Evolutionary conservation across 768 basidiomycete species (phyloP).

Genomic region (Termitomyces sp.): DNA sequence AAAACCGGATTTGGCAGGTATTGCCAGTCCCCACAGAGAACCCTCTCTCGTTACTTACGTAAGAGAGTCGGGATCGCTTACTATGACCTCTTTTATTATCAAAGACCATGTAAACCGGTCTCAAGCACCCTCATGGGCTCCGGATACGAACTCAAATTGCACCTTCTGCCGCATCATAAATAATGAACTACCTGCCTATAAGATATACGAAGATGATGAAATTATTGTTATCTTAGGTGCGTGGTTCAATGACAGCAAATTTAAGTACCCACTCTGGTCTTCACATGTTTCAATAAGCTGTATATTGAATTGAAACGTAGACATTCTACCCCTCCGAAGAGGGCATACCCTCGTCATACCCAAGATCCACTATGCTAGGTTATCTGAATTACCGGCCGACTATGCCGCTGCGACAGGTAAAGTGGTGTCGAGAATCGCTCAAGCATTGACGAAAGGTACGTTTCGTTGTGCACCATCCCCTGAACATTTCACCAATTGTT

Average conservation of each 20-base stretch:
- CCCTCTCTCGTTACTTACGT: too few species aligned
- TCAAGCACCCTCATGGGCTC: slow-evolving; percentile 45
- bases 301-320: slow-evolving; percentile 28
- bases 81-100: slow-evolving; percentile 76
- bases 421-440: slow-evolving; percentile 58
- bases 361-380: slow-evolving; percentile 55
- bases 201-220: slow-evolving; percentile 58
- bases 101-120: slow-evolving; percentile 51
- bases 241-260: slow-evolving; percentile 3
- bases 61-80: background rate
- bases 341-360: slow-evolving; percentile 74
- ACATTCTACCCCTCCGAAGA: slow-evolving; percentile 62
- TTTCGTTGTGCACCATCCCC: background rate
- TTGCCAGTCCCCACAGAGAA: too few species aligned
- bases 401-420: slow-evolving; percentile 56
- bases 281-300: background rate
- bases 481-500: slow-evolving; percentile 6
- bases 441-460: slow-evolving; percentile 59
- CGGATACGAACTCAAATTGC: slow-evolving; percentile 41
- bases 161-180: slow-evolving; percentile 66
- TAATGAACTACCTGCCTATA: slow-evolving; percentile 42
- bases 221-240: slow-evolving; percentile 65
- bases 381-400: slow-evolving; percentile 64
- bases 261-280: background rate
- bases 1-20: too few species aligned